Base-by-base conservation (phyloP, 345 rosid species). In the Moringa oleifera region DNA sequence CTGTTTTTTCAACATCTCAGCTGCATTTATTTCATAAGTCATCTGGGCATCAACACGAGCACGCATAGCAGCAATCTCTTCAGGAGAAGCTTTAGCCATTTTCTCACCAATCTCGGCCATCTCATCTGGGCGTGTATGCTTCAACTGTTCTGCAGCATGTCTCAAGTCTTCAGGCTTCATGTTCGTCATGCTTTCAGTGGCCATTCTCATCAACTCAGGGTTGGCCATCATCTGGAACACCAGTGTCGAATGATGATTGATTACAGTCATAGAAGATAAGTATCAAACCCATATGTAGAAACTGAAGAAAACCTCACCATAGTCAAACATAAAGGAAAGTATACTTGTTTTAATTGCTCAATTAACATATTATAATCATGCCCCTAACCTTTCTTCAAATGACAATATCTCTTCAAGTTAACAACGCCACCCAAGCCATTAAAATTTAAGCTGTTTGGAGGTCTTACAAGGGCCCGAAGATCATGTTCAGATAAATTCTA, bases 121-220 rank as follows among this genome's bases (percentile, higher is more conserved):
- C 70, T 88, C 91, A 71, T 85, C 95, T 0, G 97, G 96, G 24
- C 77, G 79, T 1, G 87, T 79, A 51, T 85, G 75, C 86, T 89
- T 87, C 25, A 95, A 81, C 70, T 95, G 95, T 68, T 95, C 90
- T 0, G 96, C 96, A 63, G 97, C 99, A 66, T 75, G 87, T 64
- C 61, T 89, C 71, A 83, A 81, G 81, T 89, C 99, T 62, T 87
- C 95, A 16, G 96, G 93, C 77, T 79, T 89, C 86, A 91, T 85
- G 67, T 84, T 91, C 79, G 83, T 84, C 99, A 95, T 85, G 71
- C 88, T 79, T 65, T 95, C 96, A 0, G 96, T 74, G n/a, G 99
- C 98, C 89, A 91, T 91, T 64, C 75, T 95, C 91, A 95, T 80
- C 83, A 88, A 79, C 4, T 91, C 96, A 18, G 97, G 99, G 75